phyloP scores from a whole-genome alignment of 169 alveolate species.

The Eimeria mitis region DNA sequence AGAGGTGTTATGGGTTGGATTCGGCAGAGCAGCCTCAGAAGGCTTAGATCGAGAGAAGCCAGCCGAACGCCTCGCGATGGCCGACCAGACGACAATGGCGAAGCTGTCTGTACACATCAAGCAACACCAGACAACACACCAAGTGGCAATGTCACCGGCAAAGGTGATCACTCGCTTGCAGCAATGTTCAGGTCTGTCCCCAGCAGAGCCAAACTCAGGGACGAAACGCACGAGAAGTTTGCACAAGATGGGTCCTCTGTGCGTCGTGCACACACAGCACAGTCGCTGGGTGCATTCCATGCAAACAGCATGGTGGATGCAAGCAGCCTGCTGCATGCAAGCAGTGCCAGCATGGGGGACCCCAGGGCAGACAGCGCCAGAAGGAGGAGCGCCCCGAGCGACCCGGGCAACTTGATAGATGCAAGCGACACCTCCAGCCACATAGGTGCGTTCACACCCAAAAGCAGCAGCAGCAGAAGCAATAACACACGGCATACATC shows the following conservation, averaged over 20 bases:
- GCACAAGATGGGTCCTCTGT: background rate
- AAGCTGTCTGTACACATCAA: background rate
- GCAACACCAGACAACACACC: background rate
- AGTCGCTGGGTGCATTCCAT: slow-evolving; percentile 5
- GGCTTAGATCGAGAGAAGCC: slow-evolving; percentile 2
- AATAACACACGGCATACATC: background rate
- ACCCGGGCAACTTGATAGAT: slow-evolving; percentile 2
- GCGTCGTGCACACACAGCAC: slow-evolving; percentile 10
- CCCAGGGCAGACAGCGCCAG: background rate
- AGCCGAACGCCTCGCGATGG: slow-evolving; percentile 3
- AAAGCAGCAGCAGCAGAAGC: background rate
- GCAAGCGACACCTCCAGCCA: background rate
- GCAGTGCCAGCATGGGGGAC: background rate
- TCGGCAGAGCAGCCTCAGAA: slow-evolving; percentile 22
- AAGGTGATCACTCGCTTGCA: background rate
- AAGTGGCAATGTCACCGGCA: background rate
- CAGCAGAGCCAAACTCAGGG: background rate
- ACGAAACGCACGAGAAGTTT: background rate
- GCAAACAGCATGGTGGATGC: background rate
- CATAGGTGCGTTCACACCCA: background rate
- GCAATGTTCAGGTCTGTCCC: slow-evolving; percentile 33
- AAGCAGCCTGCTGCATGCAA: background rate
- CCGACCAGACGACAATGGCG: background rate
- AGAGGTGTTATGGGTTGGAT: slow-evolving; percentile 23
- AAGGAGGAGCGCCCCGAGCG: slow-evolving; percentile 32